Base-by-base conservation (phyloP, 75 land plant genomes). In the Pinus taeda region DNA sequence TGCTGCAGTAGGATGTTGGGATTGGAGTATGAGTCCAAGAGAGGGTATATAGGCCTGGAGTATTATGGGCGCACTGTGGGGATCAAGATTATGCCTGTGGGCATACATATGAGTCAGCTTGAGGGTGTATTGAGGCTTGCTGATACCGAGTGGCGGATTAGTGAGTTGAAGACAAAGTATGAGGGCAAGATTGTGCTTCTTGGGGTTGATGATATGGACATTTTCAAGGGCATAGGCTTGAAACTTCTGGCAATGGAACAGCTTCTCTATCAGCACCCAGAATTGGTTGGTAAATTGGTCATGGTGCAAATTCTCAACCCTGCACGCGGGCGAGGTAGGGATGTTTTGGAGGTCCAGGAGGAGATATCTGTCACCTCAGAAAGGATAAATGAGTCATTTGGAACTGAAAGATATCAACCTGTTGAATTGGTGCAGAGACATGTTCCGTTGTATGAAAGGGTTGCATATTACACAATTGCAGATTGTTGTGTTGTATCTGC, bases 401-500 rank as follows among this genome's bases (percentile, higher is more conserved):
- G 95, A 13, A 57, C 17, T 8, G 83, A 83, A 13, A 85, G 78
- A 15, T 94, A 94, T 74, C 77, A 84, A 17, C 97, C 97, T 22
- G 87, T 94, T 13, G 83, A 92, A 4, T 65, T 94, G 60, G 76
- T 92, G 55, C 86, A 86, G 58, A 80, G 80, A 30, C 81, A 84
- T 12, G 80, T 90, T 15, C 80, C 87, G 57, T 77, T 85, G 57
- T 82, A 78, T 37, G 97, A 94, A 81, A 90, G 90, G 67, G 80
- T 85, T 60, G 95, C 97, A 0, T 94, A 81, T 70, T 94, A 92
- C 80, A 87, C 85, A 5, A 82, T 88, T 49, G 90, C 97, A 18
- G 97, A 94, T 39, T 92, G 97, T 83, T 94, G 97, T 74, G 79
- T 94, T 29, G 97, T 94, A 11, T 90, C 92, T 22, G 93, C 97